These are phyloP conservation scores for Phytophthora nicotianae DNA, from an alignment of 352 stramenopile genomes.

Conservation along the genomic window DNA sequence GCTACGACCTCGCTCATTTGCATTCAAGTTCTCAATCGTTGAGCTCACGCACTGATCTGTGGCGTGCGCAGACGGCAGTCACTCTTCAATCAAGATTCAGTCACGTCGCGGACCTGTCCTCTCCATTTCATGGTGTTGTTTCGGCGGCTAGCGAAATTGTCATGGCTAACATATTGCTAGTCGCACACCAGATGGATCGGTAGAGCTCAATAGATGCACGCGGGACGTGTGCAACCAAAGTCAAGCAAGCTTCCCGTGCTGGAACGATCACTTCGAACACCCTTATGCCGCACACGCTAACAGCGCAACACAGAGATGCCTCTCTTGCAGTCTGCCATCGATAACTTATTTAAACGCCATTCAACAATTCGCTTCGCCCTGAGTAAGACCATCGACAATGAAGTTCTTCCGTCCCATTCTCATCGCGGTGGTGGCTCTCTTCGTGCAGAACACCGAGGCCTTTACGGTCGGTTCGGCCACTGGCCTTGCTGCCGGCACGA, in stretches of 20 bases:
- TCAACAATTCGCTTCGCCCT: slow-evolving; percentile 13
- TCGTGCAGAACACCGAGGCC: slow-evolving; percentile 21
- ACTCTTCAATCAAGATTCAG: slow-evolving; percentile 19
- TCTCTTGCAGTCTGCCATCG: neutral
- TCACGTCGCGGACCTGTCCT: slow-evolving; percentile 3
- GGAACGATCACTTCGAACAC: slow-evolving; percentile 18
- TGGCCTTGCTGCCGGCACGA: slow-evolving; percentile 38
- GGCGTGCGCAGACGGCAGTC: slow-evolving; percentile 2
- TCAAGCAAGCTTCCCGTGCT: slow-evolving; percentile 18
- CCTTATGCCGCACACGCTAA: slow-evolving; percentile 13
- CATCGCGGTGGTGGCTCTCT: slow-evolving; percentile 24
- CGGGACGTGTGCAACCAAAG: slow-evolving; percentile 12
- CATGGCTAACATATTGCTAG: slow-evolving; percentile 20
- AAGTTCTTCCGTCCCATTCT: slow-evolving; percentile 32
- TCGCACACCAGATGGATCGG: slow-evolving; percentile 26
- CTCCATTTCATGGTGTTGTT: slow-evolving; percentile 21
- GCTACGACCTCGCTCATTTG: neutral
- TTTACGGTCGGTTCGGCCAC: slow-evolving; percentile 34
- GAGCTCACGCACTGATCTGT: neutral
- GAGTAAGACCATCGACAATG: slow-evolving; percentile 22
- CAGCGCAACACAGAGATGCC: slow-evolving; percentile 14
- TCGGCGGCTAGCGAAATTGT: slow-evolving; percentile 13
- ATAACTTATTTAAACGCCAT: slow-evolving; percentile 2
- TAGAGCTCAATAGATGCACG: slow-evolving; percentile 26
- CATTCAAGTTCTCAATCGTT: slow-evolving; percentile 1